These are phyloP conservation scores for Ophiostoma tasmaniense DNA, from an alignment of 2,329 filamentous ascomycete genomes.

Conservation along the genomic window DNA sequence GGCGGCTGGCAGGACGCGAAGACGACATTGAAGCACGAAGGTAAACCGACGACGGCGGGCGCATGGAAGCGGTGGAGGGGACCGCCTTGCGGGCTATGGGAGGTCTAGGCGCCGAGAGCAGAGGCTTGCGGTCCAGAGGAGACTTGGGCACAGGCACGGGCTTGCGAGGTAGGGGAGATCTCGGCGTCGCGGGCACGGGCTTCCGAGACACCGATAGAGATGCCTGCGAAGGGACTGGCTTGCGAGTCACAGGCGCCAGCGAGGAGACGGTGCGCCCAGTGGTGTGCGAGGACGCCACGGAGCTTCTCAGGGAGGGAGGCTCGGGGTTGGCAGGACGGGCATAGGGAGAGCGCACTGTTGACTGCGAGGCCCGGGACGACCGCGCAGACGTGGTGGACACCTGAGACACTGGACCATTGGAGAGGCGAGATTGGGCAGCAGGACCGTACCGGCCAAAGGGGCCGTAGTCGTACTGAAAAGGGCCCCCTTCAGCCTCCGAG, in stretches of 20 bases:
- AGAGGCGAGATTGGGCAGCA: background rate
- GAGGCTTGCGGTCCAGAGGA: background rate
- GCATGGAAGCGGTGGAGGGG: background rate
- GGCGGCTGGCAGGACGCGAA: background rate
- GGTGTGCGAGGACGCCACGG: background rate
- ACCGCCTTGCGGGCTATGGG: background rate
- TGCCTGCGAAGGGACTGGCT: background rate
- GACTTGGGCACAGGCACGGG: background rate
- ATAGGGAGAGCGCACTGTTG: background rate
- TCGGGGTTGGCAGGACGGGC: background rate
- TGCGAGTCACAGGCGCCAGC: background rate
- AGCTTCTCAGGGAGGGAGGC: background rate
- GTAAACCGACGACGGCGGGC: background rate
- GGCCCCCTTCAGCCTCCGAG: background rate
- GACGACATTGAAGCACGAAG: background rate
- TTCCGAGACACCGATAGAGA: background rate
- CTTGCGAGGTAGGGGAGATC: background rate
- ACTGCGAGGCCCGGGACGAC: background rate
- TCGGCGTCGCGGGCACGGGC: background rate
- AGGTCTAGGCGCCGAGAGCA: background rate
- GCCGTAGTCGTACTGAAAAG: background rate
- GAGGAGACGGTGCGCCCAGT: background rate
- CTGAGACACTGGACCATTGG: background rate
- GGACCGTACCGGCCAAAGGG: background rate
- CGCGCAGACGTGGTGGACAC: background rate